phyloP scores from a whole-genome alignment of 768 basidiomycete genomes.

The Tricholoma furcatifolium region DNA sequence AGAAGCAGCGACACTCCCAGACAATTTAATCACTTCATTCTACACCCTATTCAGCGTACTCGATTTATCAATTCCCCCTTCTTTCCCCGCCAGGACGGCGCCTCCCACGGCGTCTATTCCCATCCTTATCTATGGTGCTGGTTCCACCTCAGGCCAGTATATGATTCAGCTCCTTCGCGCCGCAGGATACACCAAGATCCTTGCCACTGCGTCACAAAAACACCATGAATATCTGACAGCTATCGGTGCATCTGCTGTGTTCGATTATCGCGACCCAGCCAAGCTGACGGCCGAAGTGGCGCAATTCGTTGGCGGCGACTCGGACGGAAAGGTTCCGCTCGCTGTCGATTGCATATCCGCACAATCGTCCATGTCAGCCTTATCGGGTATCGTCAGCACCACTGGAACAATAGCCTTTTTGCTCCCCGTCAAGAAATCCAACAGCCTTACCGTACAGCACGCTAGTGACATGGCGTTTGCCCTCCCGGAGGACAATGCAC shows the following conservation, averaged over 20 bases:
- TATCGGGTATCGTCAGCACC: conserved; percentile 36
- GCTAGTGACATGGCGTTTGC: conserved; percentile 31
- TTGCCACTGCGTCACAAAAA: conserved; percentile 34
- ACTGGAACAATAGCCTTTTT: conserved; percentile 41
- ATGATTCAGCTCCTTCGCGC: conserved; percentile 31
- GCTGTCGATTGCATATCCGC: conserved; percentile 34
- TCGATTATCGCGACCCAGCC: conserved; percentile 32
- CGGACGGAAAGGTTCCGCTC: conserved; percentile 23
- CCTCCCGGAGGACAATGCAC: conserved; percentile 32
- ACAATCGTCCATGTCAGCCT: conserved; percentile 29
- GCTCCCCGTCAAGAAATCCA: conserved; percentile 46
- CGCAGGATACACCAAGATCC: conserved; percentile 37
- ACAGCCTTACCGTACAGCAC: conserved; percentile 27
- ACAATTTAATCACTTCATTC: conserved; percentile 40
- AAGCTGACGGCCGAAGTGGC: conserved; percentile 29
- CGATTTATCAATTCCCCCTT: conserved; percentile 26
- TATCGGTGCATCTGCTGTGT: conserved; percentile 36
- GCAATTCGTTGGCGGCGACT: conserved; percentile 23
- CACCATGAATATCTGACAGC: conserved; percentile 19
- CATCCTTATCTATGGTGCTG: conserved; percentile 43
- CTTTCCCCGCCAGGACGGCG: conserved; percentile 15
- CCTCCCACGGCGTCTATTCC: conserved; percentile 28
- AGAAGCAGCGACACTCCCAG: conserved; percentile 37
- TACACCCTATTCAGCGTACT: conserved; percentile 36
- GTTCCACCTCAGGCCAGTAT: conserved; percentile 38